Evolutionary conservation across 257 asterid genomes (phyloP), one percentile per base, ranked within the genome.

Genomic region (Asclepias syriaca): DNA sequence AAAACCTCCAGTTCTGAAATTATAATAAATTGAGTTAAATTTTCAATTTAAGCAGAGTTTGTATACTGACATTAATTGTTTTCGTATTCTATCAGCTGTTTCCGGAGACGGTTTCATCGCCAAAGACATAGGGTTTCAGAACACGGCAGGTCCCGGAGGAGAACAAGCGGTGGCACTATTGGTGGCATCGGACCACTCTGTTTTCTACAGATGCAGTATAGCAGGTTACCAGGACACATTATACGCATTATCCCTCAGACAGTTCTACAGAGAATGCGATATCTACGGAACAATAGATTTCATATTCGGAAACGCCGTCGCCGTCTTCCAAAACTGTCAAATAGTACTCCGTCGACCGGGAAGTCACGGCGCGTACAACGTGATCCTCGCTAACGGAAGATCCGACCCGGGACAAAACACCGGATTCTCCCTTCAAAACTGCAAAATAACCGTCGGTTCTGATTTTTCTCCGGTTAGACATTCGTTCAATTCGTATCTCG

Each of bases 221-320:
- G 74, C 80, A 13, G 94, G 96, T 4, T 76, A 90, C 77, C 92
- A 90, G 50, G 96, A 90, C 77, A 86, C 96, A 0, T 78, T 90
- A 2, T 90, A 86, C 73, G 92, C 96, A 0, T 79, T 29, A 55
- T 71, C 96, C 72, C 83, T 86, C 71, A 94, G 92, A 51, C 96
- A 90, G 61, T 90, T 90, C 75, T 90, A 87, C 80, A 81, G 94
- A 8, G 96, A 89, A 24, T 89, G 96, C 66, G 96, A 89, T 75
- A 89, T 89, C 9, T 84, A 82, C 77, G 96, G 94, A 68, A 89
- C 96, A 0, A 76, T 89, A 0, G 96, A 89, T 68, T 89, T 84
- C 87, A 81, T 89, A 3, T 89, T 89, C 59, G 96, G 94, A 53
- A 85, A 90, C 56, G 94, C 96, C 1, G 90, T 83, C 14, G 92